Evolutionary conservation across 1,139 yeast genomes (phyloP), one percentile per base, ranked within the genome.

Genomic region (Zygosaccharomyces sapae): DNA sequence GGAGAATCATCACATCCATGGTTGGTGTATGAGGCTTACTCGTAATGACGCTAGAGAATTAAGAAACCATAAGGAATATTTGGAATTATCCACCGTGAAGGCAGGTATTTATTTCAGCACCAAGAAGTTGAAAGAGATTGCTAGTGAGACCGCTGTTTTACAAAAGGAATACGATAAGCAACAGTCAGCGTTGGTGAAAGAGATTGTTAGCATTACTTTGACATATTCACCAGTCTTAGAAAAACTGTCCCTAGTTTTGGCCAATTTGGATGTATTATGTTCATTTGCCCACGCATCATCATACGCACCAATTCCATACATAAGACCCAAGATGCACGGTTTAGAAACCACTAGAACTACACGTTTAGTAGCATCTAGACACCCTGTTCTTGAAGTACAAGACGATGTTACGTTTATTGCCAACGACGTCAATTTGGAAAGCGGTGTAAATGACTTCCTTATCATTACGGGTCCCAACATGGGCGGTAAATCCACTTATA

Each of bases 401-500:
- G 96, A 89, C 54, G 96, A 87, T 53, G 72, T 89, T 41, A 76
- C 80, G 24, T 92, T 92, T 60, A 90, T 92, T 52, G 81, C 97
- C 3, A 92, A 92, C 66, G 96, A 92, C 61, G 85, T 87, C 2
- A 64, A 70, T 10, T 70, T 89, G 49, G 61, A 63, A 9, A 72
- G 74, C 24, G 76, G 70, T 5, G 67, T 67, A 8, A 73, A 81
- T 13, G 87, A 86, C 47, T 90, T 92, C 61, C 74, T 81, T 12
- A 84, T 92, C 29, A 87, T 92, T 30, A 92, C 98, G 0, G 98
- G 98, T 16, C 98, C 98, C 34, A 92, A 92, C 63, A 92, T 92
- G 98, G 98, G 97, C 50, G 97, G 97, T 62, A 92, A 92, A 66
- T 88, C 97, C 1, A 90, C 97, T 0, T 92, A 86, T 66, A 89